phyloP scores from a whole-genome alignment of 371 early-diverging fungal species.

The Mortierella sp. region DNA sequence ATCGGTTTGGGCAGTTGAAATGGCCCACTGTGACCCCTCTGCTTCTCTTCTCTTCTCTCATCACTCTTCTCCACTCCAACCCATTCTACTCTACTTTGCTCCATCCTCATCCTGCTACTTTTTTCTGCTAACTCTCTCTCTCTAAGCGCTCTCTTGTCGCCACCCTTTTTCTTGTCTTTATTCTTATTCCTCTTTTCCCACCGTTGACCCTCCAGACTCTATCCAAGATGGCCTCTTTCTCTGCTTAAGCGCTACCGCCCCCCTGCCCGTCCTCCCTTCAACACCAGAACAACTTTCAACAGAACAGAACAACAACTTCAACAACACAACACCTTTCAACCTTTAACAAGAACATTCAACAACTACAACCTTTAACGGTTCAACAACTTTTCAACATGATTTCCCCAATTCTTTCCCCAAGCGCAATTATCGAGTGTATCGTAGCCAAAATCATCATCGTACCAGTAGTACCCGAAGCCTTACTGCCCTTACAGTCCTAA shows the following conservation, averaged over 20 bases:
- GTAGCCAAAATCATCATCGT: conserved; percentile 27
- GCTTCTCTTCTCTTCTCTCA: background rate
- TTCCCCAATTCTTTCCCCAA: conserved; percentile 47
- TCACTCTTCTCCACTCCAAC: background rate
- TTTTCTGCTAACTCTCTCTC: conserved; percentile 14
- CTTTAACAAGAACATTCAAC: conserved; percentile 22
- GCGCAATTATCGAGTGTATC: conserved; percentile 37
- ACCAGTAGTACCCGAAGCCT: conserved; percentile 31
- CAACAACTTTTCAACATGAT: conserved; percentile 38
- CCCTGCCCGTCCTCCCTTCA: conserved; percentile 16
- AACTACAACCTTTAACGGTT: conserved; percentile 41
- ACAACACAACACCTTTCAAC: conserved; percentile 14
- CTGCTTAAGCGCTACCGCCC: conserved; percentile 48
- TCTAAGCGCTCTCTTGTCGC: conserved; percentile 5
- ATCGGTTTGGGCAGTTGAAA: background rate
- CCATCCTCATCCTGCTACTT: background rate
- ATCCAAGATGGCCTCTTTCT: conserved; percentile 41
- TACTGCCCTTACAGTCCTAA: conserved; percentile 49
- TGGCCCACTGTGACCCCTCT: conserved; percentile 2
- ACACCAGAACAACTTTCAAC: conserved; percentile 17
- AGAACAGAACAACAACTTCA: conserved; percentile 11
- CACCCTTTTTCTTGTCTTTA: conserved; percentile 5
- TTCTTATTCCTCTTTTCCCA: conserved; percentile 11
- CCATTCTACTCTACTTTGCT: background rate
- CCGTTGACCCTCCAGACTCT: background rate